phyloP scores from a whole-genome alignment of 306 rosid genomes.

The Prunus dulcis region DNA sequence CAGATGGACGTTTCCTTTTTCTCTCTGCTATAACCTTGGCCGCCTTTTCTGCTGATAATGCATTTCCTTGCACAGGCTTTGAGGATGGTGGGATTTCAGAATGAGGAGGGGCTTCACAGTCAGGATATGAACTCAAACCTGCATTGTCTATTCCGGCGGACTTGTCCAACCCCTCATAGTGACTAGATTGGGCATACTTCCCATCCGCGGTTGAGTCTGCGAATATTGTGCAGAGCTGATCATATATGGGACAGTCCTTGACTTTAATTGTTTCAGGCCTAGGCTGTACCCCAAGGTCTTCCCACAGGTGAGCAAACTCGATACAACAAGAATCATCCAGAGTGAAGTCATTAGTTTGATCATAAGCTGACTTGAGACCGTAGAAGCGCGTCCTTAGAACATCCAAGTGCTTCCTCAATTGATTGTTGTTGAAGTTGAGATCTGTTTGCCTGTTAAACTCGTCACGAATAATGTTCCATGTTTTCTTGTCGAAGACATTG shows the following conservation, averaged over 20 bases:
- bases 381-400: slow-evolving; percentile 78
- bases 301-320: slow-evolving; percentile 65
- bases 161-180: slow-evolving; percentile 62
- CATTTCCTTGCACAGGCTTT: slow-evolving; percentile 33
- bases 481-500: slow-evolving; percentile 79
- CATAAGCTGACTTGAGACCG: slow-evolving; percentile 59
- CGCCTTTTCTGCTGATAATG: slow-evolving; percentile 35
- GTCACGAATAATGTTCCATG: slow-evolving; percentile 78
- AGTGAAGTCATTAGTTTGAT: slow-evolving; percentile 61
- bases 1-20: slow-evolving; percentile 64
- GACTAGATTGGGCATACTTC: slow-evolving; percentile 85
- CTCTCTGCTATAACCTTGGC: slow-evolving; percentile 43
- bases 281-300: slow-evolving; percentile 66
- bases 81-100: slow-evolving; percentile 37
- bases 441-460: slow-evolving; percentile 73
- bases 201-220: slow-evolving; percentile 69
- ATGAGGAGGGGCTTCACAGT: slow-evolving; percentile 28
- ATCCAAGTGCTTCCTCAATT: slow-evolving; percentile 86
- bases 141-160: slow-evolving; percentile 34
- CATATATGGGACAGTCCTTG: slow-evolving; percentile 79
- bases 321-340: slow-evolving; percentile 64
- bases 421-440: slow-evolving; percentile 84
- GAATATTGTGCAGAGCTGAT: slow-evolving; percentile 76
- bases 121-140: slow-evolving; percentile 41
- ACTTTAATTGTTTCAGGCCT: slow-evolving; percentile 56